A percentile compares a stretch with the other conserved stretches of the same genome.
Conservation (phyloP, 306 rosid genomes). For the Ammopiptanthus mongolicus region DNA sequence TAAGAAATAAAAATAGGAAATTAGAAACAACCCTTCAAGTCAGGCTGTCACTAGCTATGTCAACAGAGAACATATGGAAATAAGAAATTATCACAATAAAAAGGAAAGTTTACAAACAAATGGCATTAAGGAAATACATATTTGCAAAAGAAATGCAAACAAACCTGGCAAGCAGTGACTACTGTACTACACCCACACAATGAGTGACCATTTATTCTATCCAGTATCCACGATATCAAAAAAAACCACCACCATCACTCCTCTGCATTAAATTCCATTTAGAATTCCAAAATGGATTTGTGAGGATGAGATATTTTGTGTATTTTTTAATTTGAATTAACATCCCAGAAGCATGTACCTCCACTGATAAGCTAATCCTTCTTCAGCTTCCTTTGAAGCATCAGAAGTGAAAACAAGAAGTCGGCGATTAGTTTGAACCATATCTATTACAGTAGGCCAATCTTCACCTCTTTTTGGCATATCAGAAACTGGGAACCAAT, state of each 20-base stretch:
- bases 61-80: too few relatives aligned
- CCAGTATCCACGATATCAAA: conserved; percentile 75
- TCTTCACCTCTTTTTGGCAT: conserved; percentile 80
- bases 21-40: too few relatives aligned
- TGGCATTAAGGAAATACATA: not conserved
- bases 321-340: not conserved
- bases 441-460: conserved; percentile 86
- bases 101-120: conserved; percentile 19
- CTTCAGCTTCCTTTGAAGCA: conserved; percentile 82
- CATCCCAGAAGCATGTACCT: conserved; percentile 46
- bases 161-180: conserved; percentile 87
- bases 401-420: conserved; percentile 91
- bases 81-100: not conserved
- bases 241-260: conserved; percentile 93
- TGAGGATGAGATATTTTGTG: not conserved
- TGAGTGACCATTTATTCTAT: conserved; percentile 66
- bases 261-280: conserved; percentile 59
- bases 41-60: too few relatives aligned
- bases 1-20: too few relatives aligned
- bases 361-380: conserved; percentile 98
- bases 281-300: conserved; percentile 20
- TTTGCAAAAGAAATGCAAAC: conserved; percentile 25
- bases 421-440: conserved; percentile 75
- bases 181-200: conserved; percentile 81
- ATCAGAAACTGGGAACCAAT: conserved; percentile 81